These are phyloP conservation scores for Pulveroboletus frians DNA, from an alignment of 768 basidiomycete genomes.

Conservation along the genomic window DNA sequence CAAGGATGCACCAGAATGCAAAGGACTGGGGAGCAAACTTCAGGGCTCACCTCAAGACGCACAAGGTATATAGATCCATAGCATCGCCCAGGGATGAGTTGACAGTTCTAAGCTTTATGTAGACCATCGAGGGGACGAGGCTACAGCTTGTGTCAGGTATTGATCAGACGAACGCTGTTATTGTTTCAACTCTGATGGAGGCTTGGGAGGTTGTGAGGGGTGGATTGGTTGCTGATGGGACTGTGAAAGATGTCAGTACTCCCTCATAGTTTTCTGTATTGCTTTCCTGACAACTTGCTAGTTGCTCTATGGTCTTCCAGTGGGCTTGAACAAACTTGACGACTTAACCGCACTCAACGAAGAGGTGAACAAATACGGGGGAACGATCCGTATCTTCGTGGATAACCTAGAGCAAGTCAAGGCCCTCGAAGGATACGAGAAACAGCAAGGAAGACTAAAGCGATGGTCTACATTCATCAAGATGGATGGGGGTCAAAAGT, in stretches of 20 bases:
- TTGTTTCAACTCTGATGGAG: conserved; percentile 82
- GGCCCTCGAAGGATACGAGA: conserved; percentile 59
- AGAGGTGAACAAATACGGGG: conserved; percentile 51
- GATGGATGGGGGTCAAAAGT: conserved; percentile 75
- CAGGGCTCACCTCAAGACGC: conserved; percentile 81
- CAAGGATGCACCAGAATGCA: conserved; percentile 63
- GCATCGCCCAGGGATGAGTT: neutral
- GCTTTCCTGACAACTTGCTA: conserved; percentile 27
- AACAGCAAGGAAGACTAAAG: conserved; percentile 32
- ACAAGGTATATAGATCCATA: conserved; percentile 47
- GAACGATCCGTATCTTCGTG: conserved; percentile 59
- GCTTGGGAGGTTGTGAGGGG: conserved; percentile 67
- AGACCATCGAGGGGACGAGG: conserved; percentile 73
- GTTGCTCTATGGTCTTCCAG: conserved; percentile 79
- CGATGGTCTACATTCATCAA: conserved; percentile 80
- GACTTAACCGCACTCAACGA: conserved; percentile 61
- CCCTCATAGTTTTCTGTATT: neutral
- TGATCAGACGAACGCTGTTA: conserved; percentile 54
- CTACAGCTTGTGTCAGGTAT: conserved; percentile 58
- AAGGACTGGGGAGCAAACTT: conserved; percentile 65
- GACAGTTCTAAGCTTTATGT: conserved; percentile 7
- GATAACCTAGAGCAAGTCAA: conserved; percentile 72
- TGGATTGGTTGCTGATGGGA: conserved; percentile 65
- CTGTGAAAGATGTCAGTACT: conserved; percentile 67
- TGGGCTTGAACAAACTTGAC: conserved; percentile 62